Percentiles rank a stretch among this genome's conserved stretches.
These are phyloP conservation scores for Calonectria pteridis DNA, from an alignment of 2,329 filamentous ascomycete genomes.

Conservation along the genomic window DNA sequence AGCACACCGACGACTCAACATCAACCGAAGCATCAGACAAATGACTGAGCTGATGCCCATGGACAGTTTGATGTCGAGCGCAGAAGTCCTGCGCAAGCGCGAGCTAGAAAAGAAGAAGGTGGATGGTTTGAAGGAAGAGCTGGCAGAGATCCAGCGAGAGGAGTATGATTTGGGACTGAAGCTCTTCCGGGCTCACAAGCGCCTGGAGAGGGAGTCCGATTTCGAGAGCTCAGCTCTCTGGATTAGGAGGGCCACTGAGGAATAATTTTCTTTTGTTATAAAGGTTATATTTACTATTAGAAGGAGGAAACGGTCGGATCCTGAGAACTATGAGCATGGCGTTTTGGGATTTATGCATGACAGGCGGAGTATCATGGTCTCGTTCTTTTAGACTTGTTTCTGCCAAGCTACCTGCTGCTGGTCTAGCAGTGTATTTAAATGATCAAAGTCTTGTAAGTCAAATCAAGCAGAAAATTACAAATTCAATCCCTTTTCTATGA, in stretches of 20 bases:
- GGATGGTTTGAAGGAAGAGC: slow-evolving; percentile 72
- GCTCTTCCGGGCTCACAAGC: slow-evolving; percentile 80
- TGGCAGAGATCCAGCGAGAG: slow-evolving; percentile 80
- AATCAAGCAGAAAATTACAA: slow-evolving; percentile 11
- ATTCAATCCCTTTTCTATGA: not conserved
- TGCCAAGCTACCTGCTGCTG: slow-evolving; percentile 23
- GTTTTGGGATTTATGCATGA: slow-evolving; percentile 41
- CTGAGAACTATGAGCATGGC: slow-evolving; percentile 34
- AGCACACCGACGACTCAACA: slow-evolving; percentile 76
- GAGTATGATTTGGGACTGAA: slow-evolving; percentile 84
- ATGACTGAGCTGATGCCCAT: slow-evolving; percentile 83
- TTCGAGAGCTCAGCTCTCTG: slow-evolving; percentile 79
- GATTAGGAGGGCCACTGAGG: slow-evolving; percentile 81
- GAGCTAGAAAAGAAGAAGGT: slow-evolving; percentile 75
- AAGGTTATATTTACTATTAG: slow-evolving; percentile 22
- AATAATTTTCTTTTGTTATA: slow-evolving; percentile 35
- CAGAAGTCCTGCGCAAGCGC: slow-evolving; percentile 70
- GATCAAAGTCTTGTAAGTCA: slow-evolving; percentile 28
- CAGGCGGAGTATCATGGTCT: slow-evolving; percentile 32
- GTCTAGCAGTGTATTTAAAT: slow-evolving; percentile 32
- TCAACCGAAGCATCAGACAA: slow-evolving; percentile 79
- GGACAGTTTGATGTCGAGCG: slow-evolving; percentile 75
- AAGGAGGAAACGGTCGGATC: slow-evolving; percentile 10
- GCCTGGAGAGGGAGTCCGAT: slow-evolving; percentile 74
- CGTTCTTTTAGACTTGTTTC: slow-evolving; percentile 1